These are phyloP conservation scores for Penstemon eatonii DNA, from an alignment of 257 asterid species.

Conservation along the genomic window DNA sequence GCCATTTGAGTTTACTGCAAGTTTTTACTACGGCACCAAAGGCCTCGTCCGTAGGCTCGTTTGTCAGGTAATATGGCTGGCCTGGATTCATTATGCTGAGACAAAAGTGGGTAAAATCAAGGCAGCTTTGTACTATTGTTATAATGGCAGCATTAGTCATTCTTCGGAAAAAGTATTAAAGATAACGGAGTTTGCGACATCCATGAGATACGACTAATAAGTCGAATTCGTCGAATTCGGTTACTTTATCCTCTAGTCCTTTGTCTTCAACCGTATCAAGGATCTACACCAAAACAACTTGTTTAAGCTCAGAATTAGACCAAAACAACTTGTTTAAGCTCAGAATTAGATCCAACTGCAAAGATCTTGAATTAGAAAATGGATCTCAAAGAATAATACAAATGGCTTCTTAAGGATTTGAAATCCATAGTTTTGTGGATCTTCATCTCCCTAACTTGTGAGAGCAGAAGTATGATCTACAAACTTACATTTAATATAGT, in stretches of 20 bases:
- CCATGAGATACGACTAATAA: conserved; percentile 76
- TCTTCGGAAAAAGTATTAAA: conserved; percentile 77
- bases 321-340: too few species aligned
- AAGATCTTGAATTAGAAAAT: too few species aligned
- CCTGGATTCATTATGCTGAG: conserved; percentile 78
- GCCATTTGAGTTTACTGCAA: conserved; percentile 73
- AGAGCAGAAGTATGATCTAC: too few species aligned
- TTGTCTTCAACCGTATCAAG: conserved; percentile 70
- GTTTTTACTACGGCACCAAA: conserved; percentile 77
- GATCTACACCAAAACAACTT: conserved; percentile 48
- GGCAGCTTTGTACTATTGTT: conserved; percentile 66
- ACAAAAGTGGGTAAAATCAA: conserved; percentile 83
- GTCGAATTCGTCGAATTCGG: conserved; percentile 73
- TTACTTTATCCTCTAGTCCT: conserved; percentile 74
- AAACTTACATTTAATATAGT: too few species aligned
- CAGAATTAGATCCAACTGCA: too few species aligned
- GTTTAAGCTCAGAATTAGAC: not conserved
- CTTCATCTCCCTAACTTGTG: too few species aligned
- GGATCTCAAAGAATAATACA: too few species aligned
- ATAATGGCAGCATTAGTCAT: conserved; percentile 91
- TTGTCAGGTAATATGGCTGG: conserved; percentile 64
- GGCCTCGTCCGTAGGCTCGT: conserved; percentile 85
- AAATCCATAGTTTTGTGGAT: too few species aligned
- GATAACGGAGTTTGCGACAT: conserved; percentile 71
- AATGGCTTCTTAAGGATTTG: too few species aligned